Evolutionary conservation across 345 rosid species (phyloP), one percentile per base, ranked within the genome.

Genomic region (Pistacia atlantica): DNA sequence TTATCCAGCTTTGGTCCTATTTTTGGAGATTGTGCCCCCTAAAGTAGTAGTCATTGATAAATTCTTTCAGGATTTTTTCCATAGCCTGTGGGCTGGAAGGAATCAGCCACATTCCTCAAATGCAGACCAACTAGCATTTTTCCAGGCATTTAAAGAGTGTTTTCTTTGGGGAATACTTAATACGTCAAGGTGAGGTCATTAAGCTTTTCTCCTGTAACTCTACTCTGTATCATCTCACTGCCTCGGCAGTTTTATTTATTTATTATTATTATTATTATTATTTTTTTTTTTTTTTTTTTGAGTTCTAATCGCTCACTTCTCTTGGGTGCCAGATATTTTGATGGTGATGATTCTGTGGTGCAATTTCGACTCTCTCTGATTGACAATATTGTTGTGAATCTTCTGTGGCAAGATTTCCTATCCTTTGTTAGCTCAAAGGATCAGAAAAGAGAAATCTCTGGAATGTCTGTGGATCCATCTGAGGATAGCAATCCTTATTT

Each of bases 51-150:
- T 67, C 28, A 92, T 87, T 46, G 97, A 92, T 79, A 88, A 83
- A 81, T 90, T 92, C 82, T 84, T 96, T 73, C 86, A 83, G 67
- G 92, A 89, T 59, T 91, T 91, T 84, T 92, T 90, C 77, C 84
- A 75, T 69, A 93, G 89, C 84, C 82, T 96, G 73, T 86, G 97
- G 97, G 89, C 90, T 59, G 98, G 98, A 79, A 90, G 93, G 86
- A 91, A 80, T 63, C 83, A 76, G 56, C 81, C 86, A 63, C 85
- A 85, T 79, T 82, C 92, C 66, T 67, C 91, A 64, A 85, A 69
- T 70, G 77, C 82, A 25, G 95, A 88, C 78, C 88, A 66, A 14
- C 78, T 73, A 80, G 84, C 89, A 67, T 92, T 90, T 84, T 90
- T 90, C 76, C 73, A 33, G 48, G 93, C 97, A 76, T 80, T 91